Conservation (phyloP, 2,329 filamentous ascomycete genomes). For the Curvularia verruculosa region DNA sequence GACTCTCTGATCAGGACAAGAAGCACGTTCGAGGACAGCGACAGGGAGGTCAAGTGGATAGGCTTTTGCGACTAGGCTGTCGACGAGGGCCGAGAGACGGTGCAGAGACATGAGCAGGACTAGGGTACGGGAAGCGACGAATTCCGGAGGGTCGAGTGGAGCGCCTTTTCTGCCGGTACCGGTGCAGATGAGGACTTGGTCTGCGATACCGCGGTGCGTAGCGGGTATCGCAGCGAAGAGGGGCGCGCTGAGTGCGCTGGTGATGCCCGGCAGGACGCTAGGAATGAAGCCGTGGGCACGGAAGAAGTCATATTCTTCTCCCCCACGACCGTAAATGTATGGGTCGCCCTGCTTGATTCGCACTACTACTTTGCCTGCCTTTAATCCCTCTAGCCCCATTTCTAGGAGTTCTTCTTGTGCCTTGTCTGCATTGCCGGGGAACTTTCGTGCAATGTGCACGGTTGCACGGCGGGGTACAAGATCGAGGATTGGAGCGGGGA, state of each 20-base stretch:
- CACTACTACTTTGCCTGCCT: conserved; percentile 77
- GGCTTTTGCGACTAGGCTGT: conserved; percentile 61
- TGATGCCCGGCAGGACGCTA: conserved; percentile 85
- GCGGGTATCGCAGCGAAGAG: conserved; percentile 86
- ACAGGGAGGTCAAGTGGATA: conserved; percentile 86
- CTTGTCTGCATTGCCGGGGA: conserved; percentile 93
- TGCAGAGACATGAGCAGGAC: conserved; percentile 97
- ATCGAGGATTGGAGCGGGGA: conserved; percentile 82
- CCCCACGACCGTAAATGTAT: conserved; percentile 93
- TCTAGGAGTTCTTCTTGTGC: conserved; percentile 89
- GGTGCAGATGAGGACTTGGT: conserved; percentile 95
- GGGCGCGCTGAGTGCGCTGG: conserved; percentile 83
- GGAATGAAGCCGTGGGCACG: conserved; percentile 70
- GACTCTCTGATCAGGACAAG: conserved; percentile 91
- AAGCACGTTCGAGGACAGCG: conserved; percentile 90
- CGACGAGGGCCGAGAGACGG: conserved; percentile 74
- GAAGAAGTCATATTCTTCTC: conserved; percentile 91
- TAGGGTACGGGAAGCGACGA: conserved; percentile 76
- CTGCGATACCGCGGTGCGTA: conserved; percentile 87
- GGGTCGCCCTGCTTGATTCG: conserved; percentile 96
- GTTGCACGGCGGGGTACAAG: conserved; percentile 88
- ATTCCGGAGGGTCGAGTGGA: conserved; percentile 80
- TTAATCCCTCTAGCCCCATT: conserved; percentile 72
- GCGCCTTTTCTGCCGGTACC: conserved; percentile 92
- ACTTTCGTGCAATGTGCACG: conserved; percentile 93